Evolutionary conservation across 2,329 filamentous ascomycete genomes (phyloP), one percentile per base, ranked within the genome.

Genomic region (Ceratocystis lukuohia): DNA sequence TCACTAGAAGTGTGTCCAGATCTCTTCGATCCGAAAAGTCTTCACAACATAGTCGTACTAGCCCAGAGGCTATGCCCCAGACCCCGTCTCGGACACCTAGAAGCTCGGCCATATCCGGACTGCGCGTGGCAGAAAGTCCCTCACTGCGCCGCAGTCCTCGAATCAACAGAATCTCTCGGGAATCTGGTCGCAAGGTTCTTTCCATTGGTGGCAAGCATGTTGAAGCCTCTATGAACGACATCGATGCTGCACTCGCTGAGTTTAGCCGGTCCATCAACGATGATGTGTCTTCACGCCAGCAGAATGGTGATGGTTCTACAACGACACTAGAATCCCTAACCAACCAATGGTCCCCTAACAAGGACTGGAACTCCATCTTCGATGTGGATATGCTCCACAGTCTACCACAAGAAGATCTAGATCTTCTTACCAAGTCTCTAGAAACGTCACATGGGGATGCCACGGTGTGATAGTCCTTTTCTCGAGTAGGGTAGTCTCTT

Each of bases 1-100:
- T 82, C 72, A 86, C 83, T 70, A 79, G 83, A 71, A 85, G 82
- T 72, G 80, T 85, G 15, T 83, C 82, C 10, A 78, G 78, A 67
- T 84, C 83, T 45, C 77, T 84, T 67, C 79, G 80, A 61, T 80
- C 81, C 2, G 75, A 72, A 25, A 74, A 75, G 62, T 76, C 77
- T 1, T 71, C 76, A 20, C 72, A 74, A 48, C 83, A 82, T 4
- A 80, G 79, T 65, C 71, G 73, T 45, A 70, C 74, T 1, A 71
- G 79, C 41, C 69, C 78, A 8, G 12, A n/a, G 17, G 56, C 17
- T n/a, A 59, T 59, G 25, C 79, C 82, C 41, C 76, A 74, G 46
- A 85, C 82, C 1, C 82, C 82, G 0, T 79, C 77, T 12, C 75
- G 76, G 69, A 80, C 77, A 25, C 72, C 79, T 1, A 75, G 76